Conservation (phyloP, 305 asterid genomes). For the Rubia tinctorum region DNA sequence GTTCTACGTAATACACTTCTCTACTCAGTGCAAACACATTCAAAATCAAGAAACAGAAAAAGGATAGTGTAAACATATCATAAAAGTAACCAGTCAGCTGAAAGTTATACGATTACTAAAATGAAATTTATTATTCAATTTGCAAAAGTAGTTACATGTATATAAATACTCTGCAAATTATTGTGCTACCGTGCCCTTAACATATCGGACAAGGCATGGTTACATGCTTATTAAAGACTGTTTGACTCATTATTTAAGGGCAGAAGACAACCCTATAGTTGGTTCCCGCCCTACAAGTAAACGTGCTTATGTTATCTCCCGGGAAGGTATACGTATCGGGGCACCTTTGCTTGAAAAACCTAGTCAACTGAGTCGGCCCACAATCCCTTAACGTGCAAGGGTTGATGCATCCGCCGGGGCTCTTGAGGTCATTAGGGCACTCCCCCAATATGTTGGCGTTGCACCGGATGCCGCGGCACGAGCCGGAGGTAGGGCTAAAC, state of each 20-base stretch:
- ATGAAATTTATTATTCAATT: too few relatives aligned
- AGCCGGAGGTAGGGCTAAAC: slow-evolving; percentile 26
- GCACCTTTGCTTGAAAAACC: slow-evolving; percentile 37
- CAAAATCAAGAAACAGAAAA: too few relatives aligned
- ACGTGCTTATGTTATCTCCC: slow-evolving; percentile 14
- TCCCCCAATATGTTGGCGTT: slow-evolving; percentile 30
- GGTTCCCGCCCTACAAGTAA: slow-evolving; percentile 21
- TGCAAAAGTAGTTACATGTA: background rate
- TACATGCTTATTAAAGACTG: too few relatives aligned
- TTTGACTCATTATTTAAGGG: background rate
- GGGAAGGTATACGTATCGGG: slow-evolving; percentile 21
- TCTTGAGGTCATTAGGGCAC: slow-evolving; percentile 21
- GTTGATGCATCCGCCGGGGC: slow-evolving; percentile 37
- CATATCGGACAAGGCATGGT: background rate
- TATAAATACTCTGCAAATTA: background rate
- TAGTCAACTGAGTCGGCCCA: slow-evolving; percentile 24
- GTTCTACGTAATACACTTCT: too few relatives aligned
- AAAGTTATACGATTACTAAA: too few relatives aligned
- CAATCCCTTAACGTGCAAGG: slow-evolving; percentile 37
- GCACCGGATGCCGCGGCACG: slow-evolving; percentile 33
- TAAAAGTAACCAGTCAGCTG: too few relatives aligned
- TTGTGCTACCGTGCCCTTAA: background rate
- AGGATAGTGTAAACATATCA: too few relatives aligned
- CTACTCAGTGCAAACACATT: too few relatives aligned
- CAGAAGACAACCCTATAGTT: background rate